Conservation (phyloP, 371 early-diverging fungal species). For the Dinochytrium kinnereticum region DNA sequence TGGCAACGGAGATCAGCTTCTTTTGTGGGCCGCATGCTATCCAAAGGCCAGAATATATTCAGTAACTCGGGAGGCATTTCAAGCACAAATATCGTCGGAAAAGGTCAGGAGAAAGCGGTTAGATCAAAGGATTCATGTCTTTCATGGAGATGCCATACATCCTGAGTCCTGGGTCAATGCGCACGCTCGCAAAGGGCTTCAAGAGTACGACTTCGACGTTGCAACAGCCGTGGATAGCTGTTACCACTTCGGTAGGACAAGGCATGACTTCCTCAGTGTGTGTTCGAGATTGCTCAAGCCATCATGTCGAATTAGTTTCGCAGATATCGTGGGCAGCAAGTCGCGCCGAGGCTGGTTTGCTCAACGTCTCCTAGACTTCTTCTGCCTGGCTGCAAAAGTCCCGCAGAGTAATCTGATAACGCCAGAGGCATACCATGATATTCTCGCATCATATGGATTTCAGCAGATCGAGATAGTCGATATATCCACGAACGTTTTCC, state of each 20-base stretch:
- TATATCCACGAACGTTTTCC: background rate
- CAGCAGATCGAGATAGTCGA: background rate
- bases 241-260: background rate
- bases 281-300: background rate
- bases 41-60: background rate
- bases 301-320: background rate
- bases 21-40: background rate
- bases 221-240: background rate
- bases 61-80: background rate
- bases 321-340: background rate
- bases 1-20: conserved; percentile 13
- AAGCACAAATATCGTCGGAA: background rate
- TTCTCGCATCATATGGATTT: background rate
- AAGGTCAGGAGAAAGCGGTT: background rate
- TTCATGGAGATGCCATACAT: conserved; percentile 10
- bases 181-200: too few species aligned
- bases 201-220: background rate
- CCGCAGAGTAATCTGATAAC: background rate
- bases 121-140: background rate
- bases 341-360: background rate
- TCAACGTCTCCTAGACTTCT: background rate
- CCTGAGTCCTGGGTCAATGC: background rate
- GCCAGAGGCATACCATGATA: background rate
- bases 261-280: background rate
- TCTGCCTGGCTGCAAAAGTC: background rate